Evolutionary conservation across 805 yeast species (phyloP).

Genomic region (Nakazawaea ishiwadae): DNA sequence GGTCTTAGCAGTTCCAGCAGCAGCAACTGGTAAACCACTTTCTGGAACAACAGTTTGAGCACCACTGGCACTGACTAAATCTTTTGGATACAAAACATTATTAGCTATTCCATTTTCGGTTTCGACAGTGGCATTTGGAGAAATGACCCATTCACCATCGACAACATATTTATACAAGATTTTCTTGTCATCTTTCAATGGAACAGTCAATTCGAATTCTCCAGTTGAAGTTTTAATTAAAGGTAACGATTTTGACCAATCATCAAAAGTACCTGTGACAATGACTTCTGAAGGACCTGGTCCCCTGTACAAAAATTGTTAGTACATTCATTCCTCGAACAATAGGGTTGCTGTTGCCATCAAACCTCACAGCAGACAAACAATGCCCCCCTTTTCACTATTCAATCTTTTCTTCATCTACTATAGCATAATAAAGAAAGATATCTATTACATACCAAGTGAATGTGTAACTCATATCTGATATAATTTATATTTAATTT

Average conservation of each 20-base stretch:
- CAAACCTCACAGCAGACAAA: too few relatives aligned
- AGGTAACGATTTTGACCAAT: slow-evolving; percentile 48
- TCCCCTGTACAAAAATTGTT: slow-evolving; percentile 20
- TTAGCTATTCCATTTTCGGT: slow-evolving; percentile 50
- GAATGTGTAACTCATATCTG: slow-evolving; percentile 14
- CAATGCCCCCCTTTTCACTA: too few relatives aligned
- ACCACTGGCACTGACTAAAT: slow-evolving; percentile 29
- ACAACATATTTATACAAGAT: slow-evolving; percentile 51
- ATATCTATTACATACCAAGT: slow-evolving; percentile 11
- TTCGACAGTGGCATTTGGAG: slow-evolving; percentile 34
- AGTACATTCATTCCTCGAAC: neutral
- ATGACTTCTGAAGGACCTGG: slow-evolving; percentile 36
- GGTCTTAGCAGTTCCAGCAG: slow-evolving; percentile 16
- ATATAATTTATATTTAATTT: too few relatives aligned
- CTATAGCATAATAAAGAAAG: too few relatives aligned
- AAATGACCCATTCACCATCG: slow-evolving; percentile 54
- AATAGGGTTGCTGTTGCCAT: too few relatives aligned
- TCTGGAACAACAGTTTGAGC: slow-evolving; percentile 38
- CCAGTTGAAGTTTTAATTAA: slow-evolving; percentile 40
- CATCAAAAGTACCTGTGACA: slow-evolving; percentile 57
- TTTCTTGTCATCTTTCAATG: slow-evolving; percentile 21
- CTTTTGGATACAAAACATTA: slow-evolving; percentile 38
- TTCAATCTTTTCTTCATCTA: too few relatives aligned
- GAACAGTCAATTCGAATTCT: slow-evolving; percentile 25
- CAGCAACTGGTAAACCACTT: slow-evolving; percentile 32